A percentile compares a stretch with the other conserved stretches of the same genome.
phyloP scores from a whole-genome alignment of 2,329 filamentous ascomycete species.

The Phyllosticta citribraziliensis region DNA sequence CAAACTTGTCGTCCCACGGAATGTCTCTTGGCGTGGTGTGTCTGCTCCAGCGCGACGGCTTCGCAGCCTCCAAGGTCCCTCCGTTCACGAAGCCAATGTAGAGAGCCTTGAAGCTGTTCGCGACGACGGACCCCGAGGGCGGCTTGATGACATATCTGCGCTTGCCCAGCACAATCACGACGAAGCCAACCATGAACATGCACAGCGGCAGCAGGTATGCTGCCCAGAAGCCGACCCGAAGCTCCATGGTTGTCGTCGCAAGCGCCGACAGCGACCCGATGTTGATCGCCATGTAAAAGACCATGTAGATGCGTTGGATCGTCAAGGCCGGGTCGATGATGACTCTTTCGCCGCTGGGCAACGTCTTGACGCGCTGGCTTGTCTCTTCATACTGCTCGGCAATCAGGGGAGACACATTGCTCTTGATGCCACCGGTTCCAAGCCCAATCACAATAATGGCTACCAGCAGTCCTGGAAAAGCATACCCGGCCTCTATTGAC shows the following conservation, averaged over 20 bases:
- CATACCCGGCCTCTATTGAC: conserved; percentile 50
- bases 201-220: conserved; percentile 53
- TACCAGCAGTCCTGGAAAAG: conserved; percentile 55
- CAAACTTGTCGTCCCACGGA: conserved; percentile 59
- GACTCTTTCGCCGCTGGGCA: conserved; percentile 26
- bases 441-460: conserved; percentile 61
- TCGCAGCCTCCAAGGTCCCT: conserved; percentile 47
- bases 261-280: conserved; percentile 59
- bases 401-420: conserved; percentile 53
- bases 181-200: conserved; percentile 53
- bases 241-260: conserved; percentile 59
- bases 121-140: conserved; percentile 13
- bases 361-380: conserved; percentile 29
- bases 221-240: conserved; percentile 55
- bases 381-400: conserved; percentile 38
- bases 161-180: conserved; percentile 37
- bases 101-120: conserved; percentile 46
- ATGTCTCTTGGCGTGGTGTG: conserved; percentile 18
- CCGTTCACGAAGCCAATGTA: conserved; percentile 43
- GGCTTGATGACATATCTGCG: conserved; percentile 13
- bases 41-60: conserved; percentile 46
- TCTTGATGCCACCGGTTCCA: conserved; percentile 73
- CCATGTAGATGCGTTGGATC: conserved; percentile 36
- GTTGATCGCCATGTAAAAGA: conserved; percentile 62
- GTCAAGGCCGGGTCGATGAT: conserved; percentile 31